Evolutionary conservation across 257 asterid genomes (phyloP), one percentile per base, ranked within the genome.

Genomic region (Eustoma russellianum): DNA sequence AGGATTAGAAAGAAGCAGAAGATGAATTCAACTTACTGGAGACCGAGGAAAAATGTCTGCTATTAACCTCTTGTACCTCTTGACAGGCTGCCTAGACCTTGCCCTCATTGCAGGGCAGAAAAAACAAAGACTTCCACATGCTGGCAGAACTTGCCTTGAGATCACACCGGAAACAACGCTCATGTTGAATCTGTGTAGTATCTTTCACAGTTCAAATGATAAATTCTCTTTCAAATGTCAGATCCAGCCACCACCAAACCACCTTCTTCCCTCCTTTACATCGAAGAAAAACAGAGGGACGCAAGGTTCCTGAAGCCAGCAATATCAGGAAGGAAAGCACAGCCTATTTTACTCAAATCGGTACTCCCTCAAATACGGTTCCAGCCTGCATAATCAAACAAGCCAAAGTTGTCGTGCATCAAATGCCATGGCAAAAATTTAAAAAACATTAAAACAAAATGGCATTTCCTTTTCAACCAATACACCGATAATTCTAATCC

Each of bases 21-120:
- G 54, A 46, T 56, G 50, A 48, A 52, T 11, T 66, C 55, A 54
- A 75, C 90, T 61, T 53, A 89, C 97, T 94, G 69, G 94, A 48
- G 79, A 65, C 13, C 79, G 78, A 15, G 97, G 93, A 52, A 89
- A 86, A 51, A 86, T 86, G 54, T 89, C 97, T 0, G 97, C 60
- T 44, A 89, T 83, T 81, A 89, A 68, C 80, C 86, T 84, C 93
- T 89, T 89, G 75, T 89, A 89, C 75, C 97, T 77, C 83, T 86
- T 89, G 56, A 89, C 97, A 10, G 97, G 97, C 78, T 89, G 97
- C 74, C 95, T 76, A 17, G 97, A 89, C 85, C 97, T 81, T 4
- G 95, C 79, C 17, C 97, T 68, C 77, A 89, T 60, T 15, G 83
- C 87, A 4, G 97, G 97, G 71, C 97, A 89, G 64, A 83, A 86